Evolutionary conservation across 345 rosid genomes (phyloP), one percentile per base, ranked within the genome.

Genomic region (Noccaea caerulescens): DNA sequence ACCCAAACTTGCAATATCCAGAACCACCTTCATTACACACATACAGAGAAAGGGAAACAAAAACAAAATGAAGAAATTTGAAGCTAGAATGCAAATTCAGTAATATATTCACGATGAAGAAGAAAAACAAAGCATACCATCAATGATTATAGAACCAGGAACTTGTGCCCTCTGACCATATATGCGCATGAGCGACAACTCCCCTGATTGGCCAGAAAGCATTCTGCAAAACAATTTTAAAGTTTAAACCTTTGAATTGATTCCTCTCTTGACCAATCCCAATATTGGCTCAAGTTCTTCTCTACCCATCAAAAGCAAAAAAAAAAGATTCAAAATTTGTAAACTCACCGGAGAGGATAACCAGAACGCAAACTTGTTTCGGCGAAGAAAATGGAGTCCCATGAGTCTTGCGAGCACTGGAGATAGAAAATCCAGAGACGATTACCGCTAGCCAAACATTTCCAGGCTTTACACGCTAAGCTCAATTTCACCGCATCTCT

Each of bases 1-100:
- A 83, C 6, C 97, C 98, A 81, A 46, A 91, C 74, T 93, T 93
- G 77, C 96, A 88, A 72, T 91, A 91, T 45, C 98, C 98, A 33
- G 97, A 88, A 60, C 98, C 96, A 79, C 97, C 98, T 93, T 68
- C 51, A 43, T 9, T 5, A 14, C 36, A 71, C 60, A 60, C 7
- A 30, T 2, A 67, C 32, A 64, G 4, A 64, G 5, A 10, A 39
- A 39, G 49, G 32, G 6, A 34, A 62, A 5, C 12, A 58, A 11
- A 10, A 23, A 63, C n/a, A 3, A 38, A 44, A 10, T 1, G 10
- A 66, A 6, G 8, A 36, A 2, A 9, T 8, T 8, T 39, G 10
- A 72, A 16, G 39, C 14, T 27, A 47, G 12, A 5, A 37, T 51
- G 37, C 7, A 58, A 36, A 4, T 13, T 20, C 55, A 13, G 5